These are phyloP conservation scores for Chaetoscypha palmicola DNA, from an alignment of 2,329 filamentous ascomycete genomes.

Conservation along the genomic window DNA sequence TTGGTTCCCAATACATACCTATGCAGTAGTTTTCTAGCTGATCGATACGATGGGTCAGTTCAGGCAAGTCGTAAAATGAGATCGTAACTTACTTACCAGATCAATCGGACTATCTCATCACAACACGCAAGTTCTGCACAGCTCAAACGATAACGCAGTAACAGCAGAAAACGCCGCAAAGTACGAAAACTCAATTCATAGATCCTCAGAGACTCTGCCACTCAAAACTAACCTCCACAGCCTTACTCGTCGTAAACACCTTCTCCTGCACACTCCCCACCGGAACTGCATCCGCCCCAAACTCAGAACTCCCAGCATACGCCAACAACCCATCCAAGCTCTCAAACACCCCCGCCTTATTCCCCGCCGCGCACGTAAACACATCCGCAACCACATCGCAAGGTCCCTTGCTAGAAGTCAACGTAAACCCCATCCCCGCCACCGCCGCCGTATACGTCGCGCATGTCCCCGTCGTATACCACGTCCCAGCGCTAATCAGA, in stretches of 20 bases:
- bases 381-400: slow-evolving; percentile 48
- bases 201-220: slow-evolving; percentile 2
- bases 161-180: too few relatives aligned
- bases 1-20: too few relatives aligned
- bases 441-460: slow-evolving; percentile 51
- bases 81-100: too few relatives aligned
- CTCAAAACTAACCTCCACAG: slow-evolving; percentile 25
- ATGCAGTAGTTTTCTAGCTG: too few relatives aligned
- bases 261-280: slow-evolving; percentile 27
- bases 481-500: slow-evolving; percentile 58
- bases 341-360: slow-evolving; percentile 8
- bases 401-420: slow-evolving; percentile 50
- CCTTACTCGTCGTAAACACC: slow-evolving; percentile 25
- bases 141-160: too few relatives aligned
- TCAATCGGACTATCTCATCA: too few relatives aligned
- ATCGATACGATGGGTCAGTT: too few relatives aligned
- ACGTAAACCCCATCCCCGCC: slow-evolving; percentile 34
- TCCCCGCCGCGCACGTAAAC: slow-evolving; percentile 42
- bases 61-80: too few relatives aligned
- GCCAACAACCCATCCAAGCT: slow-evolving; percentile 22
- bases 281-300: slow-evolving; percentile 31
- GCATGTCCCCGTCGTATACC: slow-evolving; percentile 62
- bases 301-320: slow-evolving; percentile 24
- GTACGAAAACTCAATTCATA: too few relatives aligned
- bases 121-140: too few relatives aligned